Percentiles rank a stretch among this genome's conserved stretches.
Evolutionary conservation across 2,329 filamentous ascomycete genomes (phyloP).

Genomic region (Colletotrichum tropicicola): DNA sequence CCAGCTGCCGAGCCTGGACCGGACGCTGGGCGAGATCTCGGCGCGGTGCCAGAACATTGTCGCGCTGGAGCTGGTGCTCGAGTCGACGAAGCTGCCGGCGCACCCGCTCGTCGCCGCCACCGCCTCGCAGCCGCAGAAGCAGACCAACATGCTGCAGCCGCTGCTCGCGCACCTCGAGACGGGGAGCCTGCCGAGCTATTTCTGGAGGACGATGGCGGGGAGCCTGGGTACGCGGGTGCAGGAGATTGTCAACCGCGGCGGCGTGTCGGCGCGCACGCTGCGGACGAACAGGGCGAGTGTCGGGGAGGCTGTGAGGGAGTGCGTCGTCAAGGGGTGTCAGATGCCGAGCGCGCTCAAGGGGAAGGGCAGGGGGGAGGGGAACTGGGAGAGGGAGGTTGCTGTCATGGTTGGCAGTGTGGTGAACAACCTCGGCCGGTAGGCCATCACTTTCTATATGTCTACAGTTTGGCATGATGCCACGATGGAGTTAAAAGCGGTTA

Average conservation of each 20-base stretch:
- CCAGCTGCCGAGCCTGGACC: constrained; percentile 82
- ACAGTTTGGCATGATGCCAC: background rate
- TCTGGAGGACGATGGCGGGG: constrained; percentile 89
- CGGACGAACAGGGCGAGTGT: constrained; percentile 79
- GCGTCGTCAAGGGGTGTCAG: constrained; percentile 81
- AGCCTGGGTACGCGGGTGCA: constrained; percentile 80
- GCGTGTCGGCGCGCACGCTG: constrained; percentile 84
- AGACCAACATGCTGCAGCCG: constrained; percentile 71
- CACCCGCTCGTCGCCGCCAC: constrained; percentile 74
- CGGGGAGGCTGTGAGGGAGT: constrained; percentile 80
- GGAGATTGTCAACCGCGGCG: constrained; percentile 85
- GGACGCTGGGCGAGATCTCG: constrained; percentile 82
- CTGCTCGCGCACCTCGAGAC: constrained; percentile 85
- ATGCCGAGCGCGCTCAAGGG: constrained; percentile 67
- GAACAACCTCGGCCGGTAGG: constrained; percentile 59
- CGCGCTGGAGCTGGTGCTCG: constrained; percentile 83
- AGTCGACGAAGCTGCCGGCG: constrained; percentile 69
- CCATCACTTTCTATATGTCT: too few relatives aligned
- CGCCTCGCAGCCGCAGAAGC: constrained; percentile 41
- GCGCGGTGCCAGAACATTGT: constrained; percentile 90
- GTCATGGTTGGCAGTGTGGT: constrained; percentile 93
- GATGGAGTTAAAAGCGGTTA: background rate
- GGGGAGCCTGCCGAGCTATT: constrained; percentile 86
- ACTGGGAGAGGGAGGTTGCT: constrained; percentile 90
- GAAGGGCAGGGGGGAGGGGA: constrained; percentile 52